Evolutionary conservation across 179 eudicot genomes (phyloP), one percentile per base, ranked within the genome.

Genomic region (Nepenthes alata): DNA sequence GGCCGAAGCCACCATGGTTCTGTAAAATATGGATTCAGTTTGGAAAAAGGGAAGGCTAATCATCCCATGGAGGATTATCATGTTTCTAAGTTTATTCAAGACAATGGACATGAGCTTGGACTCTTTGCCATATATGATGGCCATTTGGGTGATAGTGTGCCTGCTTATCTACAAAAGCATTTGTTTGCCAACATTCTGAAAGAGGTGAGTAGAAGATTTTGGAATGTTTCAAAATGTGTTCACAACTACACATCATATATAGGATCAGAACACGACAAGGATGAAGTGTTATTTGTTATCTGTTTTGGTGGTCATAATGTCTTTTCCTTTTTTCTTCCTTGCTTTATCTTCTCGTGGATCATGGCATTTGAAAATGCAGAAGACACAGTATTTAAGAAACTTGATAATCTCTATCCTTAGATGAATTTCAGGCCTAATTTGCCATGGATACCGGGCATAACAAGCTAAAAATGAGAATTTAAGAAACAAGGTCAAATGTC

Each of bases 21-120:
- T 56, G 64, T 76, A 48, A 89, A 84, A 63, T 86, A 80, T 73
- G 96, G 96, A 50, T 89, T 79, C 76, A 75, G 67, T 74, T 76
- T 89, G 60, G 81, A 82, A 48, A 89, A 89, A 70, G 96, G 94
- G 60, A 88, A 88, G 69, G 90, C 96, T 48, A 88, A 76, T 65
- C 96, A 88, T 74, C 94, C 96, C 0, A 88, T 88, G 96, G 96
- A 88, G 70, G 96, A 88, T 79, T 88, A 57, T 79, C 90, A 86
- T 72, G 96, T 88, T 60, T 86, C 96, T 64, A 86, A 89, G 66
- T 84, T 84, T 75, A 69, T 73, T 53, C 81, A 70, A 14, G n/a
- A 50, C 51, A 68, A 62, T 6, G 91, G 85, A 38, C 86, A 63
- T 11, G 95, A 86, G 61, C 80, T 89, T 63, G 96, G 96, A 35